A percentile compares a stretch with the other conserved stretches of the same genome.
phyloP scores from a whole-genome alignment of 306 rosid species.

The Hippophae rhamnoides region DNA sequence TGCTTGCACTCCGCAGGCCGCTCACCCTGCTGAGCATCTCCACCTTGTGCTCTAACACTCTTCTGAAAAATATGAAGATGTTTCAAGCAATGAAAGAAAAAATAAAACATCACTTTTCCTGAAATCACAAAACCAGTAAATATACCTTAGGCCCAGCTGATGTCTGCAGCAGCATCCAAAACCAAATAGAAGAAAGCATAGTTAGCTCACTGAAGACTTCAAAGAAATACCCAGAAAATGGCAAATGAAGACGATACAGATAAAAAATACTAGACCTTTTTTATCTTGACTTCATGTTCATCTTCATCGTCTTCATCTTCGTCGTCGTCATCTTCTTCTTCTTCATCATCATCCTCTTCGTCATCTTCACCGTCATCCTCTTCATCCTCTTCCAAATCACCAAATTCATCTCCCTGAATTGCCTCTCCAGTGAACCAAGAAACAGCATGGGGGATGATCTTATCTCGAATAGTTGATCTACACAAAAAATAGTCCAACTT shows the following conservation, averaged over 20 bases:
- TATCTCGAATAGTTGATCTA: constrained; percentile 79
- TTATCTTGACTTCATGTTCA: constrained; percentile 50
- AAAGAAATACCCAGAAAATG: neutral
- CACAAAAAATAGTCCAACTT: neutral
- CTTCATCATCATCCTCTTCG: constrained; percentile 39
- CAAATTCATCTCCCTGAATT: constrained; percentile 69
- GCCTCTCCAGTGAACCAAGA: constrained; percentile 98
- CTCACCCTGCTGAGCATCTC: constrained; percentile 53
- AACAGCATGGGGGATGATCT: constrained; percentile 88
- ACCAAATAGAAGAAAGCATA: neutral
- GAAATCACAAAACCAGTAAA: too few species aligned
- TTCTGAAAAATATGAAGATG: constrained; percentile 28
- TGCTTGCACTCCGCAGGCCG: constrained; percentile 95
- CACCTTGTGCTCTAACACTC: constrained; percentile 40
- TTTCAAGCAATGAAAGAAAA: neutral
- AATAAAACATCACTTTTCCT: too few species aligned
- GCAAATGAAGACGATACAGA: neutral
- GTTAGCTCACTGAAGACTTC: constrained; percentile 7
- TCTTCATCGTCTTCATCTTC: constrained; percentile 29
- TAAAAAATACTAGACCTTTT: constrained; percentile 34
- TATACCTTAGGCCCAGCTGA: constrained; percentile 48
- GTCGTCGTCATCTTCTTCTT: constrained; percentile 36
- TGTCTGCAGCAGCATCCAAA: constrained; percentile 29
- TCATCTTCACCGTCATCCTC: constrained; percentile 43
- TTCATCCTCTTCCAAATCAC: constrained; percentile 59